These are phyloP conservation scores for Puya raimondii DNA, from an alignment of 176 grass and related monocot genomes.

Conservation along the genomic window DNA sequence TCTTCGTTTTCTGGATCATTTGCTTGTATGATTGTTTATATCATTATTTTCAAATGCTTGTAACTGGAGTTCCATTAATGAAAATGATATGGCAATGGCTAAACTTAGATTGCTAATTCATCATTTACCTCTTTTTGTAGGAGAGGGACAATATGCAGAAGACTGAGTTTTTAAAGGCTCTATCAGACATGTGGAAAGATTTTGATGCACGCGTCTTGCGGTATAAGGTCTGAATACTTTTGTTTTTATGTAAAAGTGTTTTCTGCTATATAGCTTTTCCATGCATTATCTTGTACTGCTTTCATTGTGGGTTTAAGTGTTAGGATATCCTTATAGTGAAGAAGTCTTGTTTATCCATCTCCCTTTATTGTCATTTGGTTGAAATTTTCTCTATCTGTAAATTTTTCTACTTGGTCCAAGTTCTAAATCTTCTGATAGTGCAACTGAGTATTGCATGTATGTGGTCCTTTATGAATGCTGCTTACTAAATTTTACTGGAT, in stretches of 20 bases:
- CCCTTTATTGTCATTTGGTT: too few relatives aligned
- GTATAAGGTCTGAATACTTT: conserved; percentile 66
- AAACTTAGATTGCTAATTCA: background rate
- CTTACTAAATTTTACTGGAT: too few relatives aligned
- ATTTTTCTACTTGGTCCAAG: too few relatives aligned
- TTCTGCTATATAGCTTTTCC: background rate
- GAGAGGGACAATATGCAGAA: conserved; percentile 99
- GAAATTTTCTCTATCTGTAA: too few relatives aligned
- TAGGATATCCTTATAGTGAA: too few relatives aligned
- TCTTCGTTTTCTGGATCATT: conserved; percentile 99
- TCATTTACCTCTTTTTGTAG: conserved; percentile 37
- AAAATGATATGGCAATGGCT: background rate
- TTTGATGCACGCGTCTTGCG: conserved; percentile 91
- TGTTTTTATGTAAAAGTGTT: conserved; percentile 11
- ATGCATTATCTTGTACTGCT: conserved; percentile 6
- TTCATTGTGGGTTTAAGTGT: background rate
- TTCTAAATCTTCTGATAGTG: too few relatives aligned
- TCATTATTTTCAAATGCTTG: conserved; percentile 8
- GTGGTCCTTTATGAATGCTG: background rate
- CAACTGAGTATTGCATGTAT: background rate
- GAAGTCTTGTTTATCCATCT: too few relatives aligned
- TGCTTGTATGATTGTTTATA: conserved; percentile 60
- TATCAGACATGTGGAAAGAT: conserved; percentile 99
- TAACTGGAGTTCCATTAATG: background rate
- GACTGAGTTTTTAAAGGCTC: conserved; percentile 94